Evolutionary conservation across 2,329 filamentous ascomycete species (phyloP), one percentile per base, ranked within the genome.

Genomic region (Botrytis deweyae): DNA sequence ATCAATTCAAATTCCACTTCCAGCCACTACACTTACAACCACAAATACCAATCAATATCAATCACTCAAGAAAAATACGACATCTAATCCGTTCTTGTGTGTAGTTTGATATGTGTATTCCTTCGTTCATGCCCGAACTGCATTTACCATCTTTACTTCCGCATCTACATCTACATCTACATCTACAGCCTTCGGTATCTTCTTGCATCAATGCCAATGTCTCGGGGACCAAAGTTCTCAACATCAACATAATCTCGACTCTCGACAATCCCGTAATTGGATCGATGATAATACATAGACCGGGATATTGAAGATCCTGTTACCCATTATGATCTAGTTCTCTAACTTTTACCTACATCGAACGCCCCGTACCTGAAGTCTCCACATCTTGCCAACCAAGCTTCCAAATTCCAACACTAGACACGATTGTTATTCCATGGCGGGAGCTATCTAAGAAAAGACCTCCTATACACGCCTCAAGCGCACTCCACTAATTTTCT

Each of bases 161-260:
- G 63, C 63, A 65, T 65, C n/a, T 12, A 22, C 62, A 65, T 64
- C n/a, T 22, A 33, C 62, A 65, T 33, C 38, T 42, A n/a, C 63
- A 65, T 46, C 63, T 65, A 33, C 62, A 55, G 52, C 61, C 36
- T 29, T 55, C 36, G 12, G 59, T 36, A 36, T 36, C 58, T 63
- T 42, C 22, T 18, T 63, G 61, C 61, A 63, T 63, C 38, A n/a
- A 68, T 40, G 46, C 36, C 46, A 22, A 67, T 68, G 65, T 68
- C 65, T 67, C 65, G 65, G 46, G 65, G 46, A 40, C 46, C 44
- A 38, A 16, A 52, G n/a, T 22, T 29, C 42, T n/a, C 25, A 16
- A n/a, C 36, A 29, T 42, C 25, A 7, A 68, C 46, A 67, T 29
- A 40, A 52, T 52, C 64, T 52, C 64, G 29, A 55, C 22, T 55